Percentiles rank a stretch among this genome's conserved stretches.
Evolutionary conservation across 495 filamentous ascomycete genomes (phyloP).

Genomic region (Neurospora sp.): DNA sequence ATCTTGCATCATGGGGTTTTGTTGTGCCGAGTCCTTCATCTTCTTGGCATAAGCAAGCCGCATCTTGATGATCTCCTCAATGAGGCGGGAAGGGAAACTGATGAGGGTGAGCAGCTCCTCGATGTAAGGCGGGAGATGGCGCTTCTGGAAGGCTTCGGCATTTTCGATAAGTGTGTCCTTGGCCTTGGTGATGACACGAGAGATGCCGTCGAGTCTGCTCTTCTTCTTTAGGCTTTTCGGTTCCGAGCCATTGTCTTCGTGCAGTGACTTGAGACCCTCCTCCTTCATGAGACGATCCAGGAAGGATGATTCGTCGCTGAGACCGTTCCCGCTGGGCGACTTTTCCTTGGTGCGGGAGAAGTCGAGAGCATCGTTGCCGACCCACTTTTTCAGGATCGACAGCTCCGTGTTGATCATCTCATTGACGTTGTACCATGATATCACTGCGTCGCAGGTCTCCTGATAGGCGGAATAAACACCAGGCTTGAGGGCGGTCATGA

Average conservation of each 20-base stretch:
- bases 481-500: conserved; percentile 61
- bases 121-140: conserved; percentile 92
- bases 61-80: conserved; percentile 93
- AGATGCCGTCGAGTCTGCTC: conserved; percentile 78
- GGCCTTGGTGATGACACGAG: conserved; percentile 80
- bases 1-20: conserved; percentile 83
- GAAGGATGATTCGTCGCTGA: conserved; percentile 84
- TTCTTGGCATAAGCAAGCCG: conserved; percentile 86
- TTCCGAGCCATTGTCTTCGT: conserved; percentile 50
- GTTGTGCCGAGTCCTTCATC: conserved; percentile 80
- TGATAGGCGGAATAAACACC: conserved; percentile 63
- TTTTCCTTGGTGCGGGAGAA: conserved; percentile 58
- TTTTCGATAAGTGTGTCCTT: conserved; percentile 87
- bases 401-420: conserved; percentile 93
- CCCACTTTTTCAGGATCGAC: conserved; percentile 84
- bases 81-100: conserved; percentile 90
- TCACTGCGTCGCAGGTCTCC: conserved; percentile 74
- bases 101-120: conserved; percentile 92
- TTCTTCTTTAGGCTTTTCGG: conserved; percentile 39
- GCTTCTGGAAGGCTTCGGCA: conserved; percentile 71
- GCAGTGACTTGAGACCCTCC: conserved; percentile 84
- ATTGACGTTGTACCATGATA: conserved; percentile 97
- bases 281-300: conserved; percentile 97
- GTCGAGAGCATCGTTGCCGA: conserved; percentile 90
- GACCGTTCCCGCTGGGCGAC: conserved; percentile 47